Conservation (phyloP, 2,329 filamentous ascomycete genomes). For the Rutstroemia sp. region DNA sequence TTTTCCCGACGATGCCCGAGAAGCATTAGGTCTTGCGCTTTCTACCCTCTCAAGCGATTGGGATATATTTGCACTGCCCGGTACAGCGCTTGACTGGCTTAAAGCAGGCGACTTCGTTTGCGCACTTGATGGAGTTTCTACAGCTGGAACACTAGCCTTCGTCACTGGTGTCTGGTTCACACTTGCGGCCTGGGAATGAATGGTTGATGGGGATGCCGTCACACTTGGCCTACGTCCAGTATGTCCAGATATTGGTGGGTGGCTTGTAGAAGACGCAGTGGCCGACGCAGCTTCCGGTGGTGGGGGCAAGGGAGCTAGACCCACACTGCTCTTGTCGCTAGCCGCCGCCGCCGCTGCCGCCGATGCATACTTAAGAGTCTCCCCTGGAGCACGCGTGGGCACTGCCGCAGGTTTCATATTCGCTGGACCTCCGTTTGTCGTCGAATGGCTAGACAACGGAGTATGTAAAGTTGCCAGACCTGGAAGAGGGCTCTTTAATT, state of each 20-base stretch:
- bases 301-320: conserved; percentile 87
- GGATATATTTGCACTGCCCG: conserved; percentile 36
- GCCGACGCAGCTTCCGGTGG: conserved; percentile 62
- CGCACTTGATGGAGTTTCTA: conserved; percentile 30
- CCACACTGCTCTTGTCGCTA: conserved; percentile 82
- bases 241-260: conserved; percentile 31
- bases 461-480: conserved; percentile 84
- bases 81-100: conserved; percentile 36
- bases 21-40: conserved; percentile 18
- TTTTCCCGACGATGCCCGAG: conserved; percentile 23
- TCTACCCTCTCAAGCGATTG: conserved; percentile 41
- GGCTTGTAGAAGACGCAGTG: conserved; percentile 33
- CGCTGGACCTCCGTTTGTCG: conserved; percentile 51
- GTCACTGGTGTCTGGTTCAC: conserved; percentile 29
- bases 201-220: conserved; percentile 47
- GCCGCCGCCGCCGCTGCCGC: conserved; percentile 90
- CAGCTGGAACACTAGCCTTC: conserved; percentile 30
- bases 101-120: conserved; percentile 45
- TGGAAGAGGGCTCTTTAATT: conserved; percentile 91
- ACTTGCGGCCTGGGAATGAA: conserved; percentile 39
- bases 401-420: conserved; percentile 90
- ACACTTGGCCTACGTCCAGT: conserved; percentile 45
- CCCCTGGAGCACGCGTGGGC: conserved; percentile 76
- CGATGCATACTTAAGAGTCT: conserved; percentile 93
- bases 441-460: conserved; percentile 45